Evolutionary conservation across 1,139 yeast genomes (phyloP), one percentile per base, ranked within the genome.

Genomic region (Torulaspora pretoriensis): DNA sequence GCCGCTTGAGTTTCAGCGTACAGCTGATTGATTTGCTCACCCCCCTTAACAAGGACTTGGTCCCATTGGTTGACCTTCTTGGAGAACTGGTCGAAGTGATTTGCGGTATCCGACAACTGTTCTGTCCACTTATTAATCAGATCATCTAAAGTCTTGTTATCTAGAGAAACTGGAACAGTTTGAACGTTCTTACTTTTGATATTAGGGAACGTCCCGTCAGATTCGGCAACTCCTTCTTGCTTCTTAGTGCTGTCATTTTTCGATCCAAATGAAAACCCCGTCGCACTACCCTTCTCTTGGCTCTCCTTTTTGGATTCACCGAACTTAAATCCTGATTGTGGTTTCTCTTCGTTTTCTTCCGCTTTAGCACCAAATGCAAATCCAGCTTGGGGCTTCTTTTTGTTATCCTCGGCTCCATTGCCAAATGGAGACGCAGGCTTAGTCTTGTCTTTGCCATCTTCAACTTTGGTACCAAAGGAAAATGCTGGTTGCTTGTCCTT

Each of bases 91-190:
- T 83, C 83, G 67, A 90, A 92, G 29, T 86, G 81, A 24, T 74
- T 73, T 1, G 92, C 78, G 0, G 95, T 81, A 17, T 78, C 74
- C 3, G 90, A 74, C 49, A 92, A 69, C 56, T 94, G 95, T 47
- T 80, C 79, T 1, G 97, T 85, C 99, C 98, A 94, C 66, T 85
- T 89, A 26, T 89, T 78, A 42, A 94, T 85, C 52, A 92, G 75
- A 63, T 92, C 98, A 59, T 92, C 98, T 63, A 94, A 72, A 1
- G 96, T 88, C 63, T 88, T 88, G 68, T 92, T 92, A 57, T 86
- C 89, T 40, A 94, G 75, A 8, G 95, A 83, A 3, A 88, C 78
- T 23, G 89, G 85, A 42, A 78, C 74, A 12, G 88, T 82, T 53
- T 78, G 80, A 19, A 81, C 73, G 40, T 74, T 57, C 69, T 76